These are phyloP conservation scores for Salix arbutifolia DNA, from an alignment of 345 rosid genomes.

Conservation along the genomic window DNA sequence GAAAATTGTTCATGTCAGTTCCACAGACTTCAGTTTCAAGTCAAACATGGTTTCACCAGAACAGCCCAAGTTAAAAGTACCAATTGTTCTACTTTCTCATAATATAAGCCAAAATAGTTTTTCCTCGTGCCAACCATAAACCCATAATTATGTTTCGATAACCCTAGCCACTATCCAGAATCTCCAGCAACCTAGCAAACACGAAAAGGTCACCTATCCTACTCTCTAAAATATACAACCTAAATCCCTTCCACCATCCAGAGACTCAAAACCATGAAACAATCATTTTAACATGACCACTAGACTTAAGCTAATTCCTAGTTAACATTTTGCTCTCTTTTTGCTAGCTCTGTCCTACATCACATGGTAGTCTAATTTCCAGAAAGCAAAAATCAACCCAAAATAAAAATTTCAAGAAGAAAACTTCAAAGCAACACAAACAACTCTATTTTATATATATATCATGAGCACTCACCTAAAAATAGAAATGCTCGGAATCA, in stretches of 20 bases:
- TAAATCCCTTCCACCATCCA: not conserved
- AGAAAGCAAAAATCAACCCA: conserved; percentile 1
- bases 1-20: not conserved
- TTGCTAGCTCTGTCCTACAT: not conserved
- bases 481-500: not conserved
- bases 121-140: not conserved
- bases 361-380: not conserved
- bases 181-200: not conserved
- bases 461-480: not conserved
- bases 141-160: not conserved
- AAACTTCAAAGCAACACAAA: not conserved
- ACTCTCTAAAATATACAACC: not conserved
- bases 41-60: not conserved
- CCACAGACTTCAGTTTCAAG: not conserved
- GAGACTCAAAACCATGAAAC: not conserved
- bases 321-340: not conserved
- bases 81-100: not conserved
- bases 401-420: not conserved
- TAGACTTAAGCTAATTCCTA: not conserved
- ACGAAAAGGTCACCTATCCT: not conserved
- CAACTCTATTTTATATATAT: not conserved
- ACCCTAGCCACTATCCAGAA: not conserved
- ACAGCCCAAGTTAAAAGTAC: not conserved
- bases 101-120: not conserved
- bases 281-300: not conserved